Evolutionary conservation across 371 early-diverging fungal species (phyloP).

Genomic region (Rhizomucor pusillus): DNA sequence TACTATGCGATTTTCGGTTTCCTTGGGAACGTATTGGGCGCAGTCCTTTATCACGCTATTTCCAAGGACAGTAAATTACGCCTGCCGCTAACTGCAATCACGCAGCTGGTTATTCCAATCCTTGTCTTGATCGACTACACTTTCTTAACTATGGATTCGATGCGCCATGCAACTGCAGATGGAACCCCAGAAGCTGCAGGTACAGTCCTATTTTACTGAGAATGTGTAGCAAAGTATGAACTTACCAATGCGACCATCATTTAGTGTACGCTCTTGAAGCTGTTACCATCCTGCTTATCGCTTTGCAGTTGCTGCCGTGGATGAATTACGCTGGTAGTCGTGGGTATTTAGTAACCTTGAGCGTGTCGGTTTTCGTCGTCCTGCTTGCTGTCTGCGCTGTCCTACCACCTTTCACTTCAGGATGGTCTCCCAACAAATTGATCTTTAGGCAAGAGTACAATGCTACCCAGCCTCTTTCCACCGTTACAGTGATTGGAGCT

Average conservation of each 20-base stretch:
- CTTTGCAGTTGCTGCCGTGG: conserved; percentile 37
- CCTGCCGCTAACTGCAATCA: conserved; percentile 32
- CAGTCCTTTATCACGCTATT: conserved; percentile 23
- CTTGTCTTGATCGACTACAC: conserved; percentile 39
- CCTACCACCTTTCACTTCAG: conserved; percentile 34
- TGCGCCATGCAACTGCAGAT: conserved; percentile 56
- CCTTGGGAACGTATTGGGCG: conserved; percentile 32
- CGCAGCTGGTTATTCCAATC: conserved; percentile 42
- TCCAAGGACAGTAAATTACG: conserved; percentile 22
- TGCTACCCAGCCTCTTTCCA: conserved; percentile 18
- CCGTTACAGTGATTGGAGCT: conserved; percentile 26
- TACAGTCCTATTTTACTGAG: conserved; percentile 20
- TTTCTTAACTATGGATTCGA: conserved; percentile 49
- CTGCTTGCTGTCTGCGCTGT: conserved; percentile 31
- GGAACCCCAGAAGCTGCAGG: conserved; percentile 58
- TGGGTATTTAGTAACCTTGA: conserved; percentile 6
- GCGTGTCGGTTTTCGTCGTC: conserved; percentile 14
- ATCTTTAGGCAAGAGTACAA: conserved; percentile 36
- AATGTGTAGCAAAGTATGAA: not conserved
- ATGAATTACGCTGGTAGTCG: conserved; percentile 31
- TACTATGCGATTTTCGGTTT: conserved; percentile 45
- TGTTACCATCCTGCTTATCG: conserved; percentile 21
- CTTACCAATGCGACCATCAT: conserved; percentile 17
- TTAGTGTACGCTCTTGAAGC: conserved; percentile 36
- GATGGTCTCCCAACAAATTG: conserved; percentile 43